Conservation (phyloP, 768 basidiomycete species). For the Pleurotus cornucopiae region DNA sequence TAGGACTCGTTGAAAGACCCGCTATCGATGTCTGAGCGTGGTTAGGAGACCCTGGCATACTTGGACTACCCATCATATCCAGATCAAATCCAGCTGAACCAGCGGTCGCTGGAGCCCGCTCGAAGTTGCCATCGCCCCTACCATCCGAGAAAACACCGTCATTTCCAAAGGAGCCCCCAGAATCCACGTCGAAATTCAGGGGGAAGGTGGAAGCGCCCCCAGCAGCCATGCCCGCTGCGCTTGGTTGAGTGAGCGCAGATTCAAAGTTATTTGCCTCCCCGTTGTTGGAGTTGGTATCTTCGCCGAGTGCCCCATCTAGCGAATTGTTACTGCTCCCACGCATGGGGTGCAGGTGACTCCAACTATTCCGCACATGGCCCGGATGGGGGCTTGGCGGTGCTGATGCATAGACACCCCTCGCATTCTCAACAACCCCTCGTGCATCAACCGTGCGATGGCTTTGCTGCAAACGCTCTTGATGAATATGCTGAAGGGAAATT, state of each 20-base stretch:
- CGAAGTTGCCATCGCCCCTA: not conserved
- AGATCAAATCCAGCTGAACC: not conserved
- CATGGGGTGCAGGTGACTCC: slow-evolving; percentile 3
- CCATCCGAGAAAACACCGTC: not conserved
- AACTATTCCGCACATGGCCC: slow-evolving; percentile 4
- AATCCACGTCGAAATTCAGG: not conserved
- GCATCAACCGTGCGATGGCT: not conserved
- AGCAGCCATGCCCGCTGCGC: not conserved
- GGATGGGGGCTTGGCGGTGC: slow-evolving; percentile 7
- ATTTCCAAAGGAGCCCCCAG: not conserved
- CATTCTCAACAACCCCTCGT: not conserved
- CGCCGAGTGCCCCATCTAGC: slow-evolving; percentile 2
- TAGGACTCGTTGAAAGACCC: not conserved
- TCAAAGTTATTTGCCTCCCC: not conserved
- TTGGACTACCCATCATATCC: slow-evolving; percentile 3
- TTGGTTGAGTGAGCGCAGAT: not conserved
- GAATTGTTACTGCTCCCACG: slow-evolving; percentile 1
- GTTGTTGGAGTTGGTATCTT: not conserved
- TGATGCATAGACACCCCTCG: not conserved
- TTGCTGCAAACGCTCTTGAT: slow-evolving; percentile 4
- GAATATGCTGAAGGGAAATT: slow-evolving; percentile 6
- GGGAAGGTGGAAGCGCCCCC: slow-evolving; percentile 3
- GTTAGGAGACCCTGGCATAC: slow-evolving; percentile 2
- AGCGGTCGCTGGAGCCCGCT: not conserved
- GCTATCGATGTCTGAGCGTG: not conserved